Conservation (phyloP, 2,329 filamentous ascomycete genomes). For the Cryphonectria nitschkei region DNA sequence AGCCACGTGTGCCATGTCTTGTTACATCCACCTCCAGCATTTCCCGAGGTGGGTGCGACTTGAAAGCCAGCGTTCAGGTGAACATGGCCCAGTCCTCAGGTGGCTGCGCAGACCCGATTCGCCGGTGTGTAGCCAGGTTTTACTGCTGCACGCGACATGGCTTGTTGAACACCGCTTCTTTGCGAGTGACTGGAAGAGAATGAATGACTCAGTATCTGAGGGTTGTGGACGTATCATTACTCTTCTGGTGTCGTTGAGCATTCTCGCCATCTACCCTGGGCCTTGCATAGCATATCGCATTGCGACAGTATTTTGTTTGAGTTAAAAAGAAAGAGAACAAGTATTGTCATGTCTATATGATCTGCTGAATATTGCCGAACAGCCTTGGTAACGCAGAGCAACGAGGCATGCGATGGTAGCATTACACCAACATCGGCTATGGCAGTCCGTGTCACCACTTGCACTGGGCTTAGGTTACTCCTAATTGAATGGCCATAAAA, state of each 20-base stretch:
- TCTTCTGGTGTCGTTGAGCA: background rate
- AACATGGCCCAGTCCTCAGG: background rate
- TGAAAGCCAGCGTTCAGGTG: background rate
- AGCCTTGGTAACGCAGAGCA: background rate
- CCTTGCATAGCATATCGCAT: no score
- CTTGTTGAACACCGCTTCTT: background rate
- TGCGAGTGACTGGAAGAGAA: background rate
- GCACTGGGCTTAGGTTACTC: background rate
- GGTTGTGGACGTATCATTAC: background rate
- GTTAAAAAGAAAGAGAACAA: no score
- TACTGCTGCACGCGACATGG: background rate
- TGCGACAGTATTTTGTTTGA: no score
- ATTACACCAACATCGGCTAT: background rate
- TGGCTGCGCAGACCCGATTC: background rate
- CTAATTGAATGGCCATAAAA: background rate
- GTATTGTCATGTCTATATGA: background rate
- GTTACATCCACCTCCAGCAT: background rate
- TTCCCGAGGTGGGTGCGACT: background rate
- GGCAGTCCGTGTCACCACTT: background rate
- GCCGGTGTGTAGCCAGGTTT: background rate
- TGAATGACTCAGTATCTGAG: background rate
- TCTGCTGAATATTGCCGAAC: background rate
- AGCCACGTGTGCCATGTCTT: slow-evolving; percentile 5
- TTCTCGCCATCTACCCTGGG: background rate
- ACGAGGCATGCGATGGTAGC: background rate